Evolutionary conservation across 1,284 basidiomycete genomes (phyloP).

Genomic region (Bondarzewia mesenterica): DNA sequence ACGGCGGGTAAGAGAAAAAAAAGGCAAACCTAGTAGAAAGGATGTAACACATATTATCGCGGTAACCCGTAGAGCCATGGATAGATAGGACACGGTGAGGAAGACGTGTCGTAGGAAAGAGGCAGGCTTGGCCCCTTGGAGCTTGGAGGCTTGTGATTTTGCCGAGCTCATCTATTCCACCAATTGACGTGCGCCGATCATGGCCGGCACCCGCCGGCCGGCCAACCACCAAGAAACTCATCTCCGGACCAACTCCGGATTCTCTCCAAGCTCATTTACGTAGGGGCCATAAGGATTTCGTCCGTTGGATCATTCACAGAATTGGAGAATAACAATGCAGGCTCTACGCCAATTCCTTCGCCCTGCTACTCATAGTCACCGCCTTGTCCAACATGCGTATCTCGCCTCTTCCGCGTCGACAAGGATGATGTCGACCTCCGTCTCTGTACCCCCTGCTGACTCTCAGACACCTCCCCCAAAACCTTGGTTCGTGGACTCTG

Average conservation of each 20-base stretch:
- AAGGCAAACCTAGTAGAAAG: constrained; percentile 62
- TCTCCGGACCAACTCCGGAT: no score
- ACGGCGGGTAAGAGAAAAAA: neutral
- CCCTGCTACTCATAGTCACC: no score
- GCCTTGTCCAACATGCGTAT: no score
- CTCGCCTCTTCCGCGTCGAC: neutral
- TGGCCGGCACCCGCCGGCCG: no score
- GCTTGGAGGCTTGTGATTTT: neutral
- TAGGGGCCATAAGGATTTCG: no score
- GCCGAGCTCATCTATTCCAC: no score
- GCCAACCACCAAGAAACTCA: no score
- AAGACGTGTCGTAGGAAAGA: neutral
- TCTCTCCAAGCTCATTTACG: no score
- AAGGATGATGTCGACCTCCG: neutral
- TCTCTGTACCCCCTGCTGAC: neutral
- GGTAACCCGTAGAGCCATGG: constrained; percentile 47
- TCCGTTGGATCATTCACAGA: constrained; percentile 1
- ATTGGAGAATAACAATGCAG: neutral
- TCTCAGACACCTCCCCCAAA: neutral
- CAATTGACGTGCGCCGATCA: no score
- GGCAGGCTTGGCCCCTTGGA: constrained; percentile 5
- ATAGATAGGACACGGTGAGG: neutral
- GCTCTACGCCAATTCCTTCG: neutral
- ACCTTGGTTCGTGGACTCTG: constrained; percentile 52
- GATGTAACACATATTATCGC: constrained; percentile 68